Evolutionary conservation across 768 basidiomycete genomes (phyloP).

Genomic region (Naganishia antarctica): DNA sequence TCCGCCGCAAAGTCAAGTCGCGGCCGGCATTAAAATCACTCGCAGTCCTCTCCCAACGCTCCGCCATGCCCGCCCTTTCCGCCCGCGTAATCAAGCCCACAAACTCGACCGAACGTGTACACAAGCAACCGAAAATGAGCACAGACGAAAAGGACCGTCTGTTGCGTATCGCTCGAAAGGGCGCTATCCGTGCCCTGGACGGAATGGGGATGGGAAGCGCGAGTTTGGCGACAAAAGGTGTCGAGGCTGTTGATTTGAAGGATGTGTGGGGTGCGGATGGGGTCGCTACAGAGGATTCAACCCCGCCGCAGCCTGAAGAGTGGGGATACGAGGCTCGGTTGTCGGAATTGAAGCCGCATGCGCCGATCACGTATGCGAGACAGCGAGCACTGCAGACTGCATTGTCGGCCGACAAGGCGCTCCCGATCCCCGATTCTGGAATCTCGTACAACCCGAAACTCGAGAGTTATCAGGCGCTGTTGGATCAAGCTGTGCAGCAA

Average conservation of each 20-base stretch:
- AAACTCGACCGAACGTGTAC: slow-evolving; percentile 8
- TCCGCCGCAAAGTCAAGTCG: slow-evolving; percentile 35
- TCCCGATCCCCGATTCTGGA: slow-evolving; percentile 65
- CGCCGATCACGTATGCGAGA: slow-evolving; percentile 37
- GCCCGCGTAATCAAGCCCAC: slow-evolving; percentile 50
- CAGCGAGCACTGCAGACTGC: slow-evolving; percentile 35
- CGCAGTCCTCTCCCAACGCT: slow-evolving; percentile 77
- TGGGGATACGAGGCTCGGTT: slow-evolving; percentile 54
- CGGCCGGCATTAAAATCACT: slow-evolving; percentile 54
- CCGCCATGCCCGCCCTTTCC: slow-evolving; percentile 76
- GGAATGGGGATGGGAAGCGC: slow-evolving; percentile 29
- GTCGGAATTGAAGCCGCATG: slow-evolving; percentile 32
- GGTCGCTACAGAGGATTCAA: slow-evolving; percentile 36
- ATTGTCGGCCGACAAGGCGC: slow-evolving; percentile 14
- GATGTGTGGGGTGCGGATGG: slow-evolving; percentile 52
- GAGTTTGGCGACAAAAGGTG: slow-evolving; percentile 53
- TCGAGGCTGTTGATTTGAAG: slow-evolving; percentile 42
- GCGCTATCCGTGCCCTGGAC: slow-evolving; percentile 26
- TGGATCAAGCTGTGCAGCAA: slow-evolving; percentile 62
- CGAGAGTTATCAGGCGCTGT: slow-evolving; percentile 65
- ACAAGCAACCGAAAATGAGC: slow-evolving; percentile 51
- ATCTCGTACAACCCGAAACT: slow-evolving; percentile 83
- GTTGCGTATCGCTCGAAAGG: slow-evolving; percentile 59
- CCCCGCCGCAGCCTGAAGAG: slow-evolving; percentile 36
- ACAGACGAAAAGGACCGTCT: slow-evolving; percentile 70